phyloP scores from a whole-genome alignment of 2,329 filamentous ascomycete genomes.

The Fusarium sp. region DNA sequence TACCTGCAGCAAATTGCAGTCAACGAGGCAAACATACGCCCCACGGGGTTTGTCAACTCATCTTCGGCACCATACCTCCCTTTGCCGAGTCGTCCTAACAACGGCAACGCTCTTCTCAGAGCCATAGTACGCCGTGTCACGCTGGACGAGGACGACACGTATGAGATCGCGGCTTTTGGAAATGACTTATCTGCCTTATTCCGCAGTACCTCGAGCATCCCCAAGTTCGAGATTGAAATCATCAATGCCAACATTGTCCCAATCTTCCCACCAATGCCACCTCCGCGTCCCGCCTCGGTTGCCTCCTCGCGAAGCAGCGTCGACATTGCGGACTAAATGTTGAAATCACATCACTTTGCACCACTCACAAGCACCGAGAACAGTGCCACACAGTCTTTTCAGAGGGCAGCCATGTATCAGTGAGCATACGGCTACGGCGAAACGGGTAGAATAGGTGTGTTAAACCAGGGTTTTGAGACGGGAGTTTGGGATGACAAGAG shows the following conservation, averaged over 20 bases:
- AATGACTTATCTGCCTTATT: conserved; percentile 45
- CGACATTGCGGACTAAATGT: conserved; percentile 19
- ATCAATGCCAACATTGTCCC: conserved; percentile 1
- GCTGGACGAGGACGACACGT: conserved; percentile 36
- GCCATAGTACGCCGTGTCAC: conserved; percentile 40
- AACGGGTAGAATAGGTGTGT: neutral
- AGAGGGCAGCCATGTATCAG: neutral
- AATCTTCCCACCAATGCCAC: conserved; percentile 22
- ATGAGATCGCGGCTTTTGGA: conserved; percentile 43
- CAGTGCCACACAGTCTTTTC: neutral
- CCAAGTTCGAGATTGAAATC: conserved; percentile 42
- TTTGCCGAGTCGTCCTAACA: conserved; percentile 12
- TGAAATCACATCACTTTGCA: neutral
- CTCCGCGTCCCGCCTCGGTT: conserved; percentile 29
- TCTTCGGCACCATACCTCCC: conserved; percentile 1
- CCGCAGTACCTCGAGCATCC: conserved; percentile 29
- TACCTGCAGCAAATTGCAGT: conserved; percentile 37
- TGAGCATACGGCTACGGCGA: conserved; percentile 2
- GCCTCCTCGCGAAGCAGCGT: conserved; percentile 26
- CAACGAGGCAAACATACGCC: conserved; percentile 35
- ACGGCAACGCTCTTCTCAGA: conserved; percentile 3
- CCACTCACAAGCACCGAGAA: neutral
- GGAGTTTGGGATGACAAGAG: conserved; percentile 10
- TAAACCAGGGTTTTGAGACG: neutral
- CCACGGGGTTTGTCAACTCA: conserved; percentile 21